These are phyloP conservation scores for Collybia nuda DNA, from an alignment of 768 basidiomycete species.

Conservation along the genomic window DNA sequence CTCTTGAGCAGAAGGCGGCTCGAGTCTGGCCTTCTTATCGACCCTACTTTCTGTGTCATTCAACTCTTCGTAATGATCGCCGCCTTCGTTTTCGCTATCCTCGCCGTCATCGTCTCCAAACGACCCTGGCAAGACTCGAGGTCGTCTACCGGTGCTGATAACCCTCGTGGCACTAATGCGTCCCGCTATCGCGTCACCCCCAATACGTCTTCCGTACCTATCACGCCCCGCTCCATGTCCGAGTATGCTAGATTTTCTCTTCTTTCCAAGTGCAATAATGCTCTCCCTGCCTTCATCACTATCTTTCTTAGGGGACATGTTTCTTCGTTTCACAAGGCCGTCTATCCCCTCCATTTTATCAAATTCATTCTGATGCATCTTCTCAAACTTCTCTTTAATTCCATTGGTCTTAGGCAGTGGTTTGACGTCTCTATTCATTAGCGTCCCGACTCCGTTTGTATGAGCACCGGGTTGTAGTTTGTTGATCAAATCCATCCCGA, in stretches of 20 bases:
- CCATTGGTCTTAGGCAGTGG: conserved; percentile 28
- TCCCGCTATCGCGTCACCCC: conserved; percentile 21
- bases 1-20: conserved; percentile 17
- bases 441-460: conserved; percentile 11
- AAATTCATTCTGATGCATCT: conserved; percentile 64
- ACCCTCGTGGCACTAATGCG: conserved; percentile 40
- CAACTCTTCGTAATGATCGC: conserved; percentile 33
- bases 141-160: conserved; percentile 44
- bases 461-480: conserved; percentile 33
- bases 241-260: conserved; percentile 55
- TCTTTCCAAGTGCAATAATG: conserved; percentile 31
- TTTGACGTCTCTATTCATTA: conserved; percentile 24
- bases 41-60: conserved; percentile 31
- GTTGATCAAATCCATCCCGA: conserved; percentile 45
- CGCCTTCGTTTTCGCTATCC: conserved; percentile 26
- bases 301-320: conserved; percentile 17
- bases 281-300: conserved; percentile 15
- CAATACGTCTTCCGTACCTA: conserved; percentile 19
- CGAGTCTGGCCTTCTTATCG: conserved; percentile 24
- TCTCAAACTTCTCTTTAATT: conserved; percentile 49
- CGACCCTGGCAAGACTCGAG: conserved; percentile 51
- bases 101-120: conserved; percentile 53
- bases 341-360: conserved; percentile 78
- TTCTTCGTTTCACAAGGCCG: conserved; percentile 32
- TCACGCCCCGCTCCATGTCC: conserved; percentile 25